phyloP scores from a whole-genome alignment of 495 filamentous ascomycete genomes.

The Thermothielavioides terrestris region DNA sequence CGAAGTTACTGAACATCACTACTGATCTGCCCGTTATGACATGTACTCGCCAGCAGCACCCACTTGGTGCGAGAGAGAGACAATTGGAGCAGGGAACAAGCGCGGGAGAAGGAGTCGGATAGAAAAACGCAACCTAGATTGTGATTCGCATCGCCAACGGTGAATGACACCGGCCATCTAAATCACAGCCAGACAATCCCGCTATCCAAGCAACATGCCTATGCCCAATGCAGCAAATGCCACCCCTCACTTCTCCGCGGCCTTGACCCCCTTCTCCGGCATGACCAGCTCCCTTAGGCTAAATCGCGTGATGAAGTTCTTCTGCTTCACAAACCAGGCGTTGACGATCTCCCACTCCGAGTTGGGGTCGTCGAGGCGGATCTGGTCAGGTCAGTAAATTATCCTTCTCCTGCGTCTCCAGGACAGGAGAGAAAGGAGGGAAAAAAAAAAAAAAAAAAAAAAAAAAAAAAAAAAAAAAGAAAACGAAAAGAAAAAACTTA shows the following conservation, averaged over 20 bases:
- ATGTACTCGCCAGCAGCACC: too few relatives aligned
- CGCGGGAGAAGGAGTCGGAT: too few relatives aligned
- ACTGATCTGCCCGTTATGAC: too few relatives aligned
- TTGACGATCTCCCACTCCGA: slow-evolving; percentile 60
- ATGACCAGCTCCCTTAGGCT: slow-evolving; percentile 36
- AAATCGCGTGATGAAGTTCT: slow-evolving; percentile 54
- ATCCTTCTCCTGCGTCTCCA: neutral
- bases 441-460: slow-evolving; percentile 2
- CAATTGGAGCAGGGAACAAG: too few relatives aligned
- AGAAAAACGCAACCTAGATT: too few relatives aligned
- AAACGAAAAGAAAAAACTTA: slow-evolving; percentile 20
- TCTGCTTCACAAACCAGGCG: slow-evolving; percentile 66
- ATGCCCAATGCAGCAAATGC: neutral
- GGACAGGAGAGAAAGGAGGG: neutral
- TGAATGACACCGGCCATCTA: neutral
- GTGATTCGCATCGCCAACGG: too few relatives aligned
- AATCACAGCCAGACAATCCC: neutral
- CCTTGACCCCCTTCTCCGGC: slow-evolving; percentile 21
- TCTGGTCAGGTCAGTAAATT: slow-evolving; percentile 28
- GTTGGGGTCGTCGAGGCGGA: slow-evolving; percentile 48
- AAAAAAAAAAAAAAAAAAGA: neutral
- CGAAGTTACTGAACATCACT: too few relatives aligned
- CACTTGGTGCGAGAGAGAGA: too few relatives aligned
- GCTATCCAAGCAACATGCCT: neutral
- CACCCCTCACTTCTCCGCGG: neutral